phyloP scores from a whole-genome alignment of 2,329 filamentous ascomycete species.

The Chalaropsis ovoidea region DNA sequence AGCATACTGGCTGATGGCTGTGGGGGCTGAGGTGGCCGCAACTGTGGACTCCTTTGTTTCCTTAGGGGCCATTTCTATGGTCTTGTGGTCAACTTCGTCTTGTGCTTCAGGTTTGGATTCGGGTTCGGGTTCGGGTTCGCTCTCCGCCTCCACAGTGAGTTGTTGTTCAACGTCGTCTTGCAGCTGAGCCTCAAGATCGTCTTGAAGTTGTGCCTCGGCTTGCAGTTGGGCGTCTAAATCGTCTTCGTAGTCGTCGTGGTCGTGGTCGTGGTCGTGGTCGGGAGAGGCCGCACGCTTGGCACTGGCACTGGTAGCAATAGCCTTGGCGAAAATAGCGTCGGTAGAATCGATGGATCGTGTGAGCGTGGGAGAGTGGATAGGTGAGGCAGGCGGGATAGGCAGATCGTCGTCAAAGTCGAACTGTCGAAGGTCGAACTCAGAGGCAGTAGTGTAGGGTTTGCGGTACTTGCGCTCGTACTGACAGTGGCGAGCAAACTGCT shows the following conservation, averaged over 20 bases:
- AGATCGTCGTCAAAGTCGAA: slow-evolving; percentile 65
- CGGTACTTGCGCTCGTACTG: slow-evolving; percentile 97
- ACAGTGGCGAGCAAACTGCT: slow-evolving; percentile 75
- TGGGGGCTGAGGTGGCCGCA: not conserved
- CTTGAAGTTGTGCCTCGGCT: slow-evolving; percentile 21
- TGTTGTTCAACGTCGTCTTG: slow-evolving; percentile 28
- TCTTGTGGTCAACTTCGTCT: not conserved
- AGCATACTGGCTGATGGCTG: slow-evolving; percentile 58
- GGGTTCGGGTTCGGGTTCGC: slow-evolving; percentile 1
- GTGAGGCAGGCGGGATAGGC: slow-evolving; percentile 55
- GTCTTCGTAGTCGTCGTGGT: slow-evolving; percentile 17
- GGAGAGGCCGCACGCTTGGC: slow-evolving; percentile 35
- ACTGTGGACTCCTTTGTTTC: slow-evolving; percentile 13
- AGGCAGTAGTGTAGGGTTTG: slow-evolving; percentile 66
- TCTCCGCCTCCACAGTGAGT: slow-evolving; percentile 42
- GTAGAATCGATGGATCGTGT: slow-evolving; percentile 47
- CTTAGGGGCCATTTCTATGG: not conserved
- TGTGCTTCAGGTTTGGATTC: slow-evolving; percentile 3
- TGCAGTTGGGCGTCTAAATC: slow-evolving; percentile 21
- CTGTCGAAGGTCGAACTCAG: slow-evolving; percentile 66
- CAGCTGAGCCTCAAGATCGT: slow-evolving; percentile 14
- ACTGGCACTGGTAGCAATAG: slow-evolving; percentile 36
- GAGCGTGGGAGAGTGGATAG: slow-evolving; percentile 49
- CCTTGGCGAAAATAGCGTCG: slow-evolving; percentile 47
- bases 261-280: slow-evolving; percentile 25